A percentile compares a stretch with the other conserved stretches of the same genome.
Conservation (phyloP, 1,284 basidiomycete genomes). For the Cutaneotrichosporon sp. region DNA sequence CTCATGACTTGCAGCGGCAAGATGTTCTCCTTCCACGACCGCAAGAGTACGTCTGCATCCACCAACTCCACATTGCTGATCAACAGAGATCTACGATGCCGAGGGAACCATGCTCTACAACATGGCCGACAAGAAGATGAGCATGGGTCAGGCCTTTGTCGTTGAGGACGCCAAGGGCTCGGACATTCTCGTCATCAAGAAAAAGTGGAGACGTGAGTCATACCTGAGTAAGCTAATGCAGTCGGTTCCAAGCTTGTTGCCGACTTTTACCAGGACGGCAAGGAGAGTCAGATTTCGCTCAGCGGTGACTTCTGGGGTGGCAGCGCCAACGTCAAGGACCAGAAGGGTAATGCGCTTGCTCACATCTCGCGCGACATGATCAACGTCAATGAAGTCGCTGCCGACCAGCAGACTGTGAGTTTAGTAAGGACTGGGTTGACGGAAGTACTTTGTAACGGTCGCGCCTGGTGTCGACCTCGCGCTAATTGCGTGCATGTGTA, state of each 20-base stretch:
- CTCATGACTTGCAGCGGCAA: slow-evolving; percentile 14
- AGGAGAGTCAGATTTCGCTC: slow-evolving; percentile 2
- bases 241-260: slow-evolving; percentile 16
- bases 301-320: slow-evolving; percentile 21
- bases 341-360: slow-evolving; percentile 14
- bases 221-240: neutral
- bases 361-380: slow-evolving; percentile 16
- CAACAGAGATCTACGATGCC: slow-evolving; percentile 16
- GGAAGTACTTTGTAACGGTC: slow-evolving; percentile 18
- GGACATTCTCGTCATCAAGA: slow-evolving; percentile 12
- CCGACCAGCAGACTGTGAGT: slow-evolving; percentile 24
- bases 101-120: slow-evolving; percentile 21
- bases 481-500: slow-evolving; percentile 19
- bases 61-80: neutral
- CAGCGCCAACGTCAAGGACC: slow-evolving; percentile 13
- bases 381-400: slow-evolving; percentile 7
- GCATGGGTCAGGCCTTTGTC: slow-evolving; percentile 3
- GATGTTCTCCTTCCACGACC: slow-evolving; percentile 15
- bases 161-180: slow-evolving; percentile 12
- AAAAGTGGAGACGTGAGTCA: slow-evolving; percentile 15
- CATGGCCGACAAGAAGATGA: slow-evolving; percentile 14
- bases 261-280: slow-evolving; percentile 6
- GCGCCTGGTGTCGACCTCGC: slow-evolving; percentile 24
- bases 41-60: slow-evolving; percentile 16
- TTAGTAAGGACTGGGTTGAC: neutral